Base-by-base conservation (phyloP, 2,329 filamentous ascomycete species). In the Penicillium sp. region DNA sequence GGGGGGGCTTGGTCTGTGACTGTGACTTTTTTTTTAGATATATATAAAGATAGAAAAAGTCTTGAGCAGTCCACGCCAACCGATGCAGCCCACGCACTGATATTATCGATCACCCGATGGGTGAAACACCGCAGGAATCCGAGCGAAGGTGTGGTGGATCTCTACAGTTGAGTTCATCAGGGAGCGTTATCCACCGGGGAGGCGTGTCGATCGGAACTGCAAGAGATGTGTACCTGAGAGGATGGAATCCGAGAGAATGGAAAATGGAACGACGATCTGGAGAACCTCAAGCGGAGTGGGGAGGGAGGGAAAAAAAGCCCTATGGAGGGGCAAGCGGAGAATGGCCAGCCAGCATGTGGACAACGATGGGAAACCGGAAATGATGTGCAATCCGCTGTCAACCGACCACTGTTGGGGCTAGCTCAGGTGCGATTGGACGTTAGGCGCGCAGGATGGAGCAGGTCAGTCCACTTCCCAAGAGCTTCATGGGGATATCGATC, bases 111-210 rank as follows among this genome's bases (percentile, higher is more conserved):
- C 14, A 29, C 42, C 51, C 43, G 28, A 21, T 23, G 43, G 29
- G 50, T 53, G 37, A 51, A 48, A 24, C 37, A 49, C 13, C 13
- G 26, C 28, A 31, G 44, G 42, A 50, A 44, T 44, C 34, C 34
- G 37, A 29, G 14, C 16, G 7, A 50, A 42, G 28, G 40, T 34
- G 28, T 42, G 39, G 52, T 52, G 57, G 51, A 47, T 48, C 28
- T 43, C 36, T 48, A 42, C 34, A 42, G 31, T 42, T 24, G 21
- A 39, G 34, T 24, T 54, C 50, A 55, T 54, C 39, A 48, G 47
- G 42, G 46, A 52, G 34, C 34, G 23, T 51, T 53, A 42, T 28
- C 48, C 47, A 56, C 54, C 34, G 31, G 37, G 40, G 49, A 52
- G 49, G 28, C 26, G 49, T 48, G 45, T 40, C 53, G 49, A 51